These are phyloP conservation scores for Esteya vermicola DNA, from an alignment of 2,329 filamentous ascomycete genomes.

Conservation along the genomic window DNA sequence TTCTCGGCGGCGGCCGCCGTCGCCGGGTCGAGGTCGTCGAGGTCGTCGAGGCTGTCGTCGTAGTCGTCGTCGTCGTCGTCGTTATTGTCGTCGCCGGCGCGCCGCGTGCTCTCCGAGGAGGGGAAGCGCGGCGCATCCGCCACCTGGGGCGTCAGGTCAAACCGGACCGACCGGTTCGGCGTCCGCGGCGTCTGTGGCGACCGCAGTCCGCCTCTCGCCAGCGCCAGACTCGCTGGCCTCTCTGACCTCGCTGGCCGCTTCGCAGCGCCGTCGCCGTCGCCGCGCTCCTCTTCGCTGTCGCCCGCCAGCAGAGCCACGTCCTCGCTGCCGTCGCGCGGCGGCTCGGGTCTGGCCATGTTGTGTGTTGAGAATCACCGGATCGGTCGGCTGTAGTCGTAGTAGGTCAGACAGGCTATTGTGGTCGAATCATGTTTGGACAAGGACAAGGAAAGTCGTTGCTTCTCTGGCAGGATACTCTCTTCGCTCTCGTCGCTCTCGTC, in stretches of 20 bases:
- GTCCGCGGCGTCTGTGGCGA: slow-evolving; percentile 40
- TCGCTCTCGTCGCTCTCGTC: not conserved
- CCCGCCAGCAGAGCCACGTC: slow-evolving; percentile 14
- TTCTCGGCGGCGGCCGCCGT: slow-evolving; percentile 50
- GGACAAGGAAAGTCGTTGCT: not conserved
- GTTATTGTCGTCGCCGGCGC: slow-evolving; percentile 13
- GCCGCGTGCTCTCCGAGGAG: slow-evolving; percentile 9
- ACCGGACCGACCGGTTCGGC: slow-evolving; percentile 60
- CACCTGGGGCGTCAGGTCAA: slow-evolving; percentile 42
- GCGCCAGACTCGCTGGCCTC: not conserved
- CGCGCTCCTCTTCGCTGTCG: not conserved
- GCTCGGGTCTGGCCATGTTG: not conserved
- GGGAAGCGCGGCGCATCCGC: slow-evolving; percentile 11
- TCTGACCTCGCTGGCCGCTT: too few species aligned
- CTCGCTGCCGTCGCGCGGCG: slow-evolving; percentile 10
- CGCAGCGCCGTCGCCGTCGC: not conserved
- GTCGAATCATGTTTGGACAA: not conserved
- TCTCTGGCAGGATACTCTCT: not conserved
- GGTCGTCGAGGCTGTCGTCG: slow-evolving; percentile 14
- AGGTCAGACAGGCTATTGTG: too few species aligned
- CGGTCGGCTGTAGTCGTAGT: too few species aligned
- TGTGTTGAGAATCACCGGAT: too few species aligned
- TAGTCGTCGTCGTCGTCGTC: slow-evolving; percentile 6
- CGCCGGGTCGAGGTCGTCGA: slow-evolving; percentile 17
- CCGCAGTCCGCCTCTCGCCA: slow-evolving; percentile 5